Percentiles rank a stretch among this genome's conserved stretches.
phyloP scores from a whole-genome alignment of 208 protist species.

The Trypanosoma melophagium region DNA sequence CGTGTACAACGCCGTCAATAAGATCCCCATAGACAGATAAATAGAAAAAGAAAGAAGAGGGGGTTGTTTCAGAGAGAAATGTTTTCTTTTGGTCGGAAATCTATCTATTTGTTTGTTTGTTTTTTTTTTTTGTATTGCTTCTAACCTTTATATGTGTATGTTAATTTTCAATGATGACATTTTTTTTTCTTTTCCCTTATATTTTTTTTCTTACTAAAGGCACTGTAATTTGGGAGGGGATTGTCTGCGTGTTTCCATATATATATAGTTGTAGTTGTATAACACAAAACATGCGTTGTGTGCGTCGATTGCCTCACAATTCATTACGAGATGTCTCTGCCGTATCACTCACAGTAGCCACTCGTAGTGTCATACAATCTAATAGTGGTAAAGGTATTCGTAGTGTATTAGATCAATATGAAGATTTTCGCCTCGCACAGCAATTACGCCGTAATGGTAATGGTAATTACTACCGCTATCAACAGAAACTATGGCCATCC shows the following conservation, averaged over 20 bases:
- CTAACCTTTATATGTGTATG: background rate
- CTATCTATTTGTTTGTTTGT: too few species aligned
- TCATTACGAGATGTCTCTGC: background rate
- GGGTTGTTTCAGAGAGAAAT: too few species aligned
- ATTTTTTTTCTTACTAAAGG: too few species aligned
- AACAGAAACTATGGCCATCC: slow-evolving; percentile 78
- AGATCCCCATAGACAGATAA: too few species aligned
- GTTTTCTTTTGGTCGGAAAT: too few species aligned
- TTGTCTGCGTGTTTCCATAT: too few species aligned
- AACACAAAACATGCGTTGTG: slow-evolving; percentile 5
- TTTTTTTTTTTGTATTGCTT: background rate
- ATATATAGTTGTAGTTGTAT: too few species aligned
- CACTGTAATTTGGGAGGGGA: too few species aligned
- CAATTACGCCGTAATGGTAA: slow-evolving; percentile 53
- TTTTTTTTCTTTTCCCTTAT: slow-evolving; percentile 1
- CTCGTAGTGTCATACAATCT: slow-evolving; percentile 59
- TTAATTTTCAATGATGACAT: background rate
- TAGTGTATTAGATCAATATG: slow-evolving; percentile 68
- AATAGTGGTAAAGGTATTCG: slow-evolving; percentile 36
- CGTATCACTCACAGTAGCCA: background rate
- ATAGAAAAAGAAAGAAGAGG: slow-evolving; percentile 7
- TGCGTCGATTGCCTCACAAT: background rate
- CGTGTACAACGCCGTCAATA: background rate
- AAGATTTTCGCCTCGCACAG: slow-evolving; percentile 34
- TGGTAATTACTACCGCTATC: slow-evolving; percentile 82